Base-by-base conservation (phyloP, 2,329 filamentous ascomycete genomes). In the Podosphaera xanthii region DNA sequence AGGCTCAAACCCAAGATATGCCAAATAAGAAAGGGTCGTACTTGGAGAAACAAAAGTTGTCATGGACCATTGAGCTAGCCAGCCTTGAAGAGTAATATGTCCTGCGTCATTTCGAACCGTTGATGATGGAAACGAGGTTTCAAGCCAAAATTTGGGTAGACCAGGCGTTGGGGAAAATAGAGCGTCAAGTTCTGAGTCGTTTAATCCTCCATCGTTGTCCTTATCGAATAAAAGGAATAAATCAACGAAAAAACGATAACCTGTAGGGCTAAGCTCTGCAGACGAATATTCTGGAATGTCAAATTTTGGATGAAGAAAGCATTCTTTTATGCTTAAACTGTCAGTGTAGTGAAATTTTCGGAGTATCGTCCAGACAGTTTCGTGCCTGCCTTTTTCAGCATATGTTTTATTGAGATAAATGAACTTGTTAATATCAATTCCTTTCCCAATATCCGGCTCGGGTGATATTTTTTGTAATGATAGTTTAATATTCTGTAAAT, bases 51-150 rank as follows among this genome's bases (percentile, higher is more conserved):
- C 82, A 67, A 97, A 98, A 0, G 92, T 98, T 0, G 92, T 98
- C 92, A 98, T 98, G 69, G 90, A 96, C 92, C 92, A 98, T 67
- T 98, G 92, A 3, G 92, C 92, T 44, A 98, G 79, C 92, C 92
- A 98, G 1, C 92, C 92, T 70, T 98, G 92, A 3, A 98, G 76
- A 0, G 92, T 98, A 62, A 98, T 90, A 69, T 97, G 82, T 0
- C 92, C 92, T 7, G 87, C 88, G 71, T 98, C 92, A 68, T 96
- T 97, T 49, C 88, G 84, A 22, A 97, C 91, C 0, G 92, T 96
- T 33, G 88, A 94, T 0, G 86, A 89, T 1, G 92, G 92, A 67
- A 98, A 98, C 0, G 82, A 86, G 0, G 85, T 85, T 63, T 96
- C 90, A 0, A 82, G 75, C 92, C 92, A 98, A 0, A 87, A 91